Percentiles rank a stretch among this genome's conserved stretches.
Evolutionary conservation across 257 asterid genomes (phyloP).

Genomic region (Misopates orontium): DNA sequence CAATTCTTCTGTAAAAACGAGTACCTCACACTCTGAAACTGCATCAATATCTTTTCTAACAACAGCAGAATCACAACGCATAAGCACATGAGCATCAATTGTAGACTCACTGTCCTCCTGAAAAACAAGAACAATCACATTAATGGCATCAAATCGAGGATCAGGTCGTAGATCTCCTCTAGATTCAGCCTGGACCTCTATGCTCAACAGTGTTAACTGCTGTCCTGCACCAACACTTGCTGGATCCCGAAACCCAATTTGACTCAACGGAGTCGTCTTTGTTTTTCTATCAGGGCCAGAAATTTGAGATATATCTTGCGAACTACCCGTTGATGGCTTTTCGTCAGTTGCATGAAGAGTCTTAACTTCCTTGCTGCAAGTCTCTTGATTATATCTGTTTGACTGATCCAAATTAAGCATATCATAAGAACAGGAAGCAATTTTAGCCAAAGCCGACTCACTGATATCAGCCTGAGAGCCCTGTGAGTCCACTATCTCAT

Average conservation of each 20-base stretch:
- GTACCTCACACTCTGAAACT: constrained; percentile 51
- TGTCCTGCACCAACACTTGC: constrained; percentile 88
- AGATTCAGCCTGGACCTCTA: constrained; percentile 86
- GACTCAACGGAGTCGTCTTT: constrained; percentile 84
- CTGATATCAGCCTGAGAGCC: constrained; percentile 45
- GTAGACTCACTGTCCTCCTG: constrained; percentile 69
- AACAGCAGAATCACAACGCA: constrained; percentile 45
- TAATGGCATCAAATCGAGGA: constrained; percentile 90
- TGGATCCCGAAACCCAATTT: constrained; percentile 86
- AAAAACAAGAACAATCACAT: constrained; percentile 62
- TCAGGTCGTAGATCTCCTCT: constrained; percentile 93
- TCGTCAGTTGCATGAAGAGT: constrained; percentile 30
- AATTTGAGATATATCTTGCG: constrained; percentile 72
- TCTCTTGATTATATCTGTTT: constrained; percentile 35
- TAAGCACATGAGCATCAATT: constrained; percentile 56
- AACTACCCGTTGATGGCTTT: constrained; percentile 41
- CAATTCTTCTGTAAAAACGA: constrained; percentile 60
- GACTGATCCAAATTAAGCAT: constrained; percentile 29
- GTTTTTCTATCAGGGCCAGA: constrained; percentile 77
- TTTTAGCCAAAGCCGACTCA: constrained; percentile 37
- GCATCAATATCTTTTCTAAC: constrained; percentile 61
- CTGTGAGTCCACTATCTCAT: constrained; percentile 44
- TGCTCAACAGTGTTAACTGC: constrained; percentile 80
- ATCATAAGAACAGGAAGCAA: constrained; percentile 32
- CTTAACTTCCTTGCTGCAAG: constrained; percentile 32